Base-by-base conservation (phyloP, 768 basidiomycete species). In the Mycena rebaudengoi region DNA sequence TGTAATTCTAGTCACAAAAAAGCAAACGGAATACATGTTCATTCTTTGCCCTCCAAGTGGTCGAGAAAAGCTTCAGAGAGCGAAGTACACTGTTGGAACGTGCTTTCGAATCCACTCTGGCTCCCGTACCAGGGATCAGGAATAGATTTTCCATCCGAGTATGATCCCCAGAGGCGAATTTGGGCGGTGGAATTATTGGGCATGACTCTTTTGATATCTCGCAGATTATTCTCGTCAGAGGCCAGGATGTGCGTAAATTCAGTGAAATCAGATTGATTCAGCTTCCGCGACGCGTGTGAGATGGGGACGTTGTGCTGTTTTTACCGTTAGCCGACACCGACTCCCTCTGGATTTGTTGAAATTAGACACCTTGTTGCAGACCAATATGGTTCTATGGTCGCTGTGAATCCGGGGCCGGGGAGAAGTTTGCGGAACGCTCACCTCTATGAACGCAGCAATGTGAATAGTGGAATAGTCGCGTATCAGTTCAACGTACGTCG, bases 231-330 rank as follows among this genome's bases (percentile, higher is more conserved):
- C 60, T 85, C 84, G 72, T 97, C 96, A 40, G 95, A 87, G 8
- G 95, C 93, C 13, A 98, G 82, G 69, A 98, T 95, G 69, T 96
- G 89, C 53, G 92, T 89, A 75, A 94, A 97, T 16, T 75, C 73
- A 18, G 75, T 80, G 73, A 94, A 97, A 76, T 98, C 96, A 1
- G 81, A 80, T n/a, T n/a, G n/a, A n/a, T n/a, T n/a, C n/a, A 94
- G 83, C 73, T 89, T 86, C n/a, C 91, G 87, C 10, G 91, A 91
- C 20, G 75, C 73, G 69, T 91, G 88, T 26, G 83, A 74, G 60
- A 96, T 93, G 1, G 91, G 88, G 23, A 96, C 84, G 1, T 83
- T 75, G 75, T 91, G 86, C 93, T 95, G 72, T n/a, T n/a, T n/a
- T n/a, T n/a, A n/a, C n/a, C n/a, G n/a, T n/a, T n/a, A n/a, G n/a